These are phyloP conservation scores for Candida ponderosae DNA, from an alignment of 805 yeast species.

Conservation along the genomic window DNA sequence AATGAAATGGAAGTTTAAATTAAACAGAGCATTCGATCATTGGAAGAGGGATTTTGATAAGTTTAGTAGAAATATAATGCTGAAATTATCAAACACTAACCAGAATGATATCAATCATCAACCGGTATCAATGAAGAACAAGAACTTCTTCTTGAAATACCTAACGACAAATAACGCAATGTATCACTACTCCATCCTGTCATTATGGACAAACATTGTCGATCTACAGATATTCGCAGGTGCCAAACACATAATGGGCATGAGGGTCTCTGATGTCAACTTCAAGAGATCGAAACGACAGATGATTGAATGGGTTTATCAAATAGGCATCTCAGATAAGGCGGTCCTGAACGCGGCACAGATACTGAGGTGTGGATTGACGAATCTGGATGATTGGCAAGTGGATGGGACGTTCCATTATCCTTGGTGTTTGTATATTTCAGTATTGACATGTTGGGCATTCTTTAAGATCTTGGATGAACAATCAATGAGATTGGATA, in stretches of 20 bases:
- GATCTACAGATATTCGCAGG: neutral
- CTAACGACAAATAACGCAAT: slow-evolving; percentile 1
- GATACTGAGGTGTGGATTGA: slow-evolving; percentile 8
- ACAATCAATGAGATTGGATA: neutral
- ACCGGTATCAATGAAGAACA: neutral
- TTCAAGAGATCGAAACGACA: neutral
- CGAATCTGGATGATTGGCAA: slow-evolving; percentile 11
- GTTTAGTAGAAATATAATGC: neutral
- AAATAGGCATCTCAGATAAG: slow-evolving; percentile 4
- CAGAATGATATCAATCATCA: neutral
- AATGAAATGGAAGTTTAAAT: neutral
- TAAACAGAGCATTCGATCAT: neutral
- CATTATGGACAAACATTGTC: neutral
- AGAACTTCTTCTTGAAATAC: neutral
- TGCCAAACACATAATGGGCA: neutral
- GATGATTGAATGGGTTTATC: neutral
- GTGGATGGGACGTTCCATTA: slow-evolving; percentile 14
- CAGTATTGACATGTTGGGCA: slow-evolving; percentile 8
- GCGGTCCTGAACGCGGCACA: slow-evolving; percentile 11
- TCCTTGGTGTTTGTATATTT: slow-evolving; percentile 12
- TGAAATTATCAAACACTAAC: too few relatives aligned
- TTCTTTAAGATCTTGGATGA: slow-evolving; percentile 2
- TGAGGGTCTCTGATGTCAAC: neutral
- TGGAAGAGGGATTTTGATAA: slow-evolving; percentile 2
- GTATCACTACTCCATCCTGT: neutral